Evolutionary conservation across 441 rosid species (phyloP), one percentile per base, ranked within the genome.

Genomic region (Croton laevigatus): DNA sequence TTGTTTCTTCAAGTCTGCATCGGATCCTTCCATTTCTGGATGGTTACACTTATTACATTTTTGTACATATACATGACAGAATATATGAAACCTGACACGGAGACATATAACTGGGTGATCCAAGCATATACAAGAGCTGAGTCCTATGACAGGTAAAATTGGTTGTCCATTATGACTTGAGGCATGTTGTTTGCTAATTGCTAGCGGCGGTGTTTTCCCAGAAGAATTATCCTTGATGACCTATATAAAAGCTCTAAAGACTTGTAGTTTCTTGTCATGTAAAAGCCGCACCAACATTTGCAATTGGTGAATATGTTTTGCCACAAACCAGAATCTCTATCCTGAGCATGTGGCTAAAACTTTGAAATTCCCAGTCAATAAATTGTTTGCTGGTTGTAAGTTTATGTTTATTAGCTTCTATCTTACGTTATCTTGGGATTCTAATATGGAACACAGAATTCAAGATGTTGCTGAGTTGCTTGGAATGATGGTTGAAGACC

Each of bases 41-140:
- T 38, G n/a, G 3, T 68, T 52, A 70, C 61, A 64, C 59, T 51
- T 40, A 37, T 67, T 54, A 4, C 76, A 64, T 58, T 79, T 70
- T 80, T 77, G n/a, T 27, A 27, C 32, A 27, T 27, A 27, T 77
- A 51, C 60, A 45, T 76, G 59, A 49, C 87, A 94, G 98, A 67
- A 75, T 92, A 76, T 78, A 94, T 92, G 99, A 94, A 88, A 82
- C 99, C 99, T 38, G 82, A 94, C 75, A 87, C 99, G 0, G 98
- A 94, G 81, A 86, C 97, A 17, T 94, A 94, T 82, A 94, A 94
- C 76, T 94, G 97, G 96, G 97, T 94, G 66, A 87, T 94, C 81
- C 97, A 92, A 87, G 98, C 99, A 62, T 94, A 89, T 75, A 94
- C 99, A 36, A 87, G 97, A 82, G 98, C 98, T 67, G 98, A 94